Evolutionary conservation across 257 asterid genomes (phyloP).

Genomic region (Coffea canephora): DNA sequence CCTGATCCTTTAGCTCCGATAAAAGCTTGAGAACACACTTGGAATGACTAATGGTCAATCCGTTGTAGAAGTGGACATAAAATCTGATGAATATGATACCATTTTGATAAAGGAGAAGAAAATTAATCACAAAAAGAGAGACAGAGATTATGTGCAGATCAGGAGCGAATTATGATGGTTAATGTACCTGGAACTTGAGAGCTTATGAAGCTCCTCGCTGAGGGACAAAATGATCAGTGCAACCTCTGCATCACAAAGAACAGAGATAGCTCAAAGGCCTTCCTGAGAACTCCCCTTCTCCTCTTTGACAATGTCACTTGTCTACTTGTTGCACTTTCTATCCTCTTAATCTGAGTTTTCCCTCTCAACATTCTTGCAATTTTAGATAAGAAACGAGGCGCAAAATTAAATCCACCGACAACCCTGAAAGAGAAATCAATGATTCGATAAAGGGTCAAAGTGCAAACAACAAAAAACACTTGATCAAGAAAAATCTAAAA

Average conservation of each 20-base stretch:
- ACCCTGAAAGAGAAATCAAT: background rate
- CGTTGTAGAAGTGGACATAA: background rate
- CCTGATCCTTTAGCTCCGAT: background rate
- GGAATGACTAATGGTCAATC: background rate
- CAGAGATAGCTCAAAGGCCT: conserved; percentile 65
- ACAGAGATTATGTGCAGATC: background rate
- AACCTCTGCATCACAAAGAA: conserved; percentile 63
- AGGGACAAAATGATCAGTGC: conserved; percentile 50
- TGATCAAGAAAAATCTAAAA: background rate
- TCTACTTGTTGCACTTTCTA: conserved; percentile 50
- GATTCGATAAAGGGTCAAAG: background rate
- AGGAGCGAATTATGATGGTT: background rate
- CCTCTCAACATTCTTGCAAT: conserved; percentile 49
- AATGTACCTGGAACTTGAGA: conserved; percentile 53
- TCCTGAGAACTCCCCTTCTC: conserved; percentile 59
- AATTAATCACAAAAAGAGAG: background rate
- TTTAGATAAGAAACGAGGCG: background rate
- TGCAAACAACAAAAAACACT: background rate
- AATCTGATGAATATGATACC: background rate
- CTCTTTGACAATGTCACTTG: conserved; percentile 66
- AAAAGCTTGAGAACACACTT: background rate
- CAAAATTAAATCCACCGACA: background rate
- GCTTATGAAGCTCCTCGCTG: conserved; percentile 50
- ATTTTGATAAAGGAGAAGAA: background rate
- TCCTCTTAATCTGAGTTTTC: conserved; percentile 52